Conservation (phyloP, 768 basidiomycete species). For the Leccinum broughii region DNA sequence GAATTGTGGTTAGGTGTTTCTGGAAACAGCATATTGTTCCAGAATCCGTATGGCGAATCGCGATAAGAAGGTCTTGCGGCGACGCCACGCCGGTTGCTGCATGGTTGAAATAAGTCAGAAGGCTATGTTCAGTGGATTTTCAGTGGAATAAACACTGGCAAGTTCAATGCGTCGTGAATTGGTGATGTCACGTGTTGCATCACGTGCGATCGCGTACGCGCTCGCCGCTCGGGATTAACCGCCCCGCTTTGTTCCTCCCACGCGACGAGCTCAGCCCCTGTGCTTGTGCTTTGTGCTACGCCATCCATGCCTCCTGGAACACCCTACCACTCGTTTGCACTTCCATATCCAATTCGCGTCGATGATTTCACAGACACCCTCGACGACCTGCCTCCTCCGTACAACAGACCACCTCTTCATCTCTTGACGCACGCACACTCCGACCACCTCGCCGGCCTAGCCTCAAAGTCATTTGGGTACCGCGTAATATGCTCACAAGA, state of each 20-base stretch:
- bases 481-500: constrained; percentile 77
- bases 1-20: too few relatives aligned
- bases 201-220: neutral
- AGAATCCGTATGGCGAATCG: too few relatives aligned
- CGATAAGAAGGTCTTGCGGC: too few relatives aligned
- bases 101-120: too few relatives aligned
- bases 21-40: too few relatives aligned
- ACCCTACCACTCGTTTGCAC: constrained; percentile 72
- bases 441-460: constrained; percentile 80
- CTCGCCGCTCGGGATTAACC: neutral
- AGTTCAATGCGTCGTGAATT: too few relatives aligned
- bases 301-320: constrained; percentile 65
- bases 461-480: constrained; percentile 71
- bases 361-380: constrained; percentile 69
- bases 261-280: too few relatives aligned
- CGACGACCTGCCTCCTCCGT: constrained; percentile 34
- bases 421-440: constrained; percentile 91
- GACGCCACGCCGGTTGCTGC: too few relatives aligned
- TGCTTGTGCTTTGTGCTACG: too few relatives aligned
- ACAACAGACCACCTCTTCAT: constrained; percentile 49
- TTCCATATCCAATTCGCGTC: constrained; percentile 82
- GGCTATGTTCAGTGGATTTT: too few relatives aligned
- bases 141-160: too few relatives aligned
- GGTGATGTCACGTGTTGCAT: neutral
- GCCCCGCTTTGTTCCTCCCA: neutral